A percentile compares a stretch with the other conserved stretches of the same genome.
These are phyloP conservation scores for Pseudogymnoascus sp. DNA, from an alignment of 2,329 filamentous ascomycete genomes.

Conservation along the genomic window DNA sequence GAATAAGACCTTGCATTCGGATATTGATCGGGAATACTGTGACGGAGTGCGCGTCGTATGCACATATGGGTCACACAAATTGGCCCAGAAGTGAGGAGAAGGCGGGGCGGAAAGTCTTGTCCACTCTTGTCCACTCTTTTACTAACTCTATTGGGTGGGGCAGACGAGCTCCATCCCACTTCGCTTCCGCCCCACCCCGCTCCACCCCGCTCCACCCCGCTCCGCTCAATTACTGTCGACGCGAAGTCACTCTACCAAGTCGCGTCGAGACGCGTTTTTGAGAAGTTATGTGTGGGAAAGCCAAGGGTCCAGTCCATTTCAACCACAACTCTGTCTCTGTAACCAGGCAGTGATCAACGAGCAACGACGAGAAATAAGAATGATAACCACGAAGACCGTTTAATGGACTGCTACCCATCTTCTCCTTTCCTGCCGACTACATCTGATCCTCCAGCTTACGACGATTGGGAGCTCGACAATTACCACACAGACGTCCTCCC, in stretches of 20 bases:
- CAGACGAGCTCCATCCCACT: not conserved
- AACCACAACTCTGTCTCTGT: not conserved
- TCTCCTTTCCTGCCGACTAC: slow-evolving; percentile 13
- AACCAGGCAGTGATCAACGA: not conserved
- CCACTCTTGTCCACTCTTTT: not conserved
- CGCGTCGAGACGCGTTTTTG: not conserved
- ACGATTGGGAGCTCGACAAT: slow-evolving; percentile 19
- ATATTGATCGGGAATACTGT: slow-evolving; percentile 6
- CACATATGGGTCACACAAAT: slow-evolving; percentile 1
- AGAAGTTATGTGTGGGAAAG: not conserved
- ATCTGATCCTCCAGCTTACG: slow-evolving; percentile 19
- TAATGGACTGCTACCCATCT: not conserved
- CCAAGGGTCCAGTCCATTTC: not conserved
- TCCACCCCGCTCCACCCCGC: not conserved
- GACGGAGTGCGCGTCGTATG: not conserved
- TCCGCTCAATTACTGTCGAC: not conserved
- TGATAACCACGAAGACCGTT: not conserved
- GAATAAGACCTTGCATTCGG: slow-evolving; percentile 19
- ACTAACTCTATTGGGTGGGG: slow-evolving; percentile 3
- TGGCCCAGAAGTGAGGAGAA: not conserved
- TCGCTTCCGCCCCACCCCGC: not conserved
- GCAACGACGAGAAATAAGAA: not conserved
- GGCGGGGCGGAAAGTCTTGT: slow-evolving; percentile 5
- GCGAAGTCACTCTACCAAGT: not conserved
- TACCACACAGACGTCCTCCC: slow-evolving; percentile 9